Evolutionary conservation across 1,139 yeast genomes (phyloP).

Genomic region (Pichia sp.): DNA sequence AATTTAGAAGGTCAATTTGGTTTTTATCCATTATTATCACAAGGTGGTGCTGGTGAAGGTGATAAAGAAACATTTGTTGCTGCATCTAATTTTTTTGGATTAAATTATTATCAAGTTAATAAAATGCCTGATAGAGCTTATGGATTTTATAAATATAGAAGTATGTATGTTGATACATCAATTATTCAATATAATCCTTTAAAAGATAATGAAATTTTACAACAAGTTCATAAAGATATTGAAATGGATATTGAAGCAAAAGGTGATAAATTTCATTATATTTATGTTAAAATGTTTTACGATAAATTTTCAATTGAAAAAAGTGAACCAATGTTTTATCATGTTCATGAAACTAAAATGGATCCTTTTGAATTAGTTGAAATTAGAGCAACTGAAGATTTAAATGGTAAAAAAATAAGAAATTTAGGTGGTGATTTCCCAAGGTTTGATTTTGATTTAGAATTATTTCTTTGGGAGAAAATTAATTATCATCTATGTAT

Average conservation of each 20-base stretch:
- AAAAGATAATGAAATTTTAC: slow-evolving; percentile 39
- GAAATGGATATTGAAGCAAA: slow-evolving; percentile 11
- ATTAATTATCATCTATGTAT: slow-evolving; percentile 28
- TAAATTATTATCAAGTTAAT: slow-evolving; percentile 52
- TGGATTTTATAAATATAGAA: slow-evolving; percentile 27
- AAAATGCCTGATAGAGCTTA: slow-evolving; percentile 30
- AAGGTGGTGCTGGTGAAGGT: slow-evolving; percentile 59
- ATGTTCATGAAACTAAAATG: slow-evolving; percentile 27
- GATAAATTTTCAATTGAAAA: slow-evolving; percentile 16
- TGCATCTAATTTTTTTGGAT: slow-evolving; percentile 47
- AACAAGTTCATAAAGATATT: slow-evolving; percentile 13
- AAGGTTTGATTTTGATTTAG: slow-evolving; percentile 23
- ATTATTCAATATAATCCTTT: slow-evolving; percentile 69
- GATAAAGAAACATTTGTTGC: slow-evolving; percentile 63
- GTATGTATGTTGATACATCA: slow-evolving; percentile 27
- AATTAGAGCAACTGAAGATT: slow-evolving; percentile 18
- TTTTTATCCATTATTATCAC: slow-evolving; percentile 50
- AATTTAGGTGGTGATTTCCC: slow-evolving; percentile 23
- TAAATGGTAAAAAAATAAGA: slow-evolving; percentile 15
- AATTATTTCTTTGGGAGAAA: slow-evolving; percentile 26
- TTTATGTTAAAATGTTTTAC: slow-evolving; percentile 18
- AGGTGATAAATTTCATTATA: slow-evolving; percentile 17
- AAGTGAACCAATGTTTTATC: slow-evolving; percentile 26
- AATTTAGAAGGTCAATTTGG: slow-evolving; percentile 51
- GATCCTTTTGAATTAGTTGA: slow-evolving; percentile 21